A percentile compares a stretch with the other conserved stretches of the same genome.
Evolutionary conservation across 73 alveolate species (phyloP).

Genomic region (Paramecium pentaurelia): DNA sequence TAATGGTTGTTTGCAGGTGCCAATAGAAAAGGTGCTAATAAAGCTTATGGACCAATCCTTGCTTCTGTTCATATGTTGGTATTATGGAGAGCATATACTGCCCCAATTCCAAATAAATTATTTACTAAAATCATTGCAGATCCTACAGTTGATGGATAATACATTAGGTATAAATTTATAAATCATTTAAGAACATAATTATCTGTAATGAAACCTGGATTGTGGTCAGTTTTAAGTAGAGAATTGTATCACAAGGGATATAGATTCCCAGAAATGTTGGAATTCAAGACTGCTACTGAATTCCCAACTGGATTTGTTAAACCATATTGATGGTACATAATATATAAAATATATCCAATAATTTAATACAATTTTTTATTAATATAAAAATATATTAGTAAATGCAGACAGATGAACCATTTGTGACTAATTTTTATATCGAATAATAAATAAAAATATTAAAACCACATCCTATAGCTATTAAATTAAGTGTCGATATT

Average conservation of each 20-base stretch:
- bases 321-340: slow-evolving; percentile 28
- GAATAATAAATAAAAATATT: background rate
- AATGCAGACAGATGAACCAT: background rate
- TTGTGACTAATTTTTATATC: background rate
- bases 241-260: slow-evolving; percentile 24
- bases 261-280: slow-evolving; percentile 48
- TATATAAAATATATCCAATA: background rate
- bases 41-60: background rate
- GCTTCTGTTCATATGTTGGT: background rate
- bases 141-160: slow-evolving; percentile 32
- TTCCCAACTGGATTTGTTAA: slow-evolving; percentile 13
- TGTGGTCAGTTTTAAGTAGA: slow-evolving; percentile 16
- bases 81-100: slow-evolving; percentile 31
- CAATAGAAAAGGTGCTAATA: slow-evolving; percentile 21
- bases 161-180: slow-evolving; percentile 4
- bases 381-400: background rate
- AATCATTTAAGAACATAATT: slow-evolving; percentile 22
- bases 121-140: slow-evolving; percentile 25
- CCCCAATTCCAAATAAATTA: background rate
- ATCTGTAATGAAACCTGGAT: slow-evolving; percentile 40
- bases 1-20: background rate
- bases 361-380: background rate
- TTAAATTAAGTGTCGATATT: background rate
- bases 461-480: background rate
- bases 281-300: slow-evolving; percentile 30